Evolutionary conservation across 768 basidiomycete species (phyloP), one percentile per base, ranked within the genome.

Genomic region (Amanita pallidorosea): DNA sequence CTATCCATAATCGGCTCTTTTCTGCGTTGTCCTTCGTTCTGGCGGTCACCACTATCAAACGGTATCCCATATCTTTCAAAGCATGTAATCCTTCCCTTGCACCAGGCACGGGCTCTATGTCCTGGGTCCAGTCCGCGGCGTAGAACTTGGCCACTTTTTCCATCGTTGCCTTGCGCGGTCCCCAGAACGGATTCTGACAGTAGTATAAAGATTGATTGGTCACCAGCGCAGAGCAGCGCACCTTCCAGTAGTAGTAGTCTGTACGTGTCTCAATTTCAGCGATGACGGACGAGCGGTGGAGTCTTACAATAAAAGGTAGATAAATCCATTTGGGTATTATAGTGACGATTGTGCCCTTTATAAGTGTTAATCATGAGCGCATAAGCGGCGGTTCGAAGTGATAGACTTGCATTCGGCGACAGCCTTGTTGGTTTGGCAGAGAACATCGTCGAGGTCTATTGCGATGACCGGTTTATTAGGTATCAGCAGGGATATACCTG

Each of bases 241-340:
- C 84, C 72, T 83, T 85, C 85, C 85, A 86, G 60, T 82, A 85
- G 61, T 83, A 84, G 56, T 84, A 85, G 59, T 86, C 79, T 81
- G 29, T 36, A 49, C 46, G 7, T 35, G 46, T 13, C n/a, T 25
- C 45, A 45, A 34, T 45, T n/a, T 34, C 13, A 40, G 23, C 47
- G 23, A 31, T 20, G 25, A 29, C 18, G 25, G 31, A 57, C 17
- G 37, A 23, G 7, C 3, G 33, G 35, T 12, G 22, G 9, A 9
- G 34, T 65, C 79, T 64, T 57, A 79, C 81, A 87, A 56, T 79
- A 79, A 60, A 84, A 85, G 47, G 74, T 56, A n/a, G 72, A 65
- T 41, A 77, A 48, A 29, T 67, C 67, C 70, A 87, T 80, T 11
- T 73, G 62, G 3, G 81, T 79, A 12, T 76, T 77, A 58, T 76